Evolutionary conservation across 805 yeast genomes (phyloP).

Genomic region (Lipomyces orientalis): DNA sequence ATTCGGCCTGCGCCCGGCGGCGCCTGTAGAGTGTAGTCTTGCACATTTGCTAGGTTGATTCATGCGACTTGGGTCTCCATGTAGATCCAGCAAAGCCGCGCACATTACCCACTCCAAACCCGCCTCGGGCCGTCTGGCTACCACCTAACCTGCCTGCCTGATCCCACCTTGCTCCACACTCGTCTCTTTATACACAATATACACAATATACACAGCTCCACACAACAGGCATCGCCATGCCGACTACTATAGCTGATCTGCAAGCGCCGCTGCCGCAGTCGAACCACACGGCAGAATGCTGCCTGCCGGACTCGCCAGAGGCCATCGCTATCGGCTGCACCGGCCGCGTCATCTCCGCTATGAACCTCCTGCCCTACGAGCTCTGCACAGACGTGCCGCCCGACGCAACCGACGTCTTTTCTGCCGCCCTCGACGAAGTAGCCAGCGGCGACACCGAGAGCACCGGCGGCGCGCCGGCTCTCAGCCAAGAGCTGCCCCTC

Average conservation of each 20-base stretch:
- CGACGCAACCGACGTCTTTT: constrained; percentile 8
- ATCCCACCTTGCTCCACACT: no score
- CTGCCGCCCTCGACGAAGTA: constrained; percentile 5
- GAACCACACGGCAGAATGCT: background rate
- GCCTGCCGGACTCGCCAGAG: constrained; percentile 13
- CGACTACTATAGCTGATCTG: background rate
- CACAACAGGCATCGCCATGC: background rate
- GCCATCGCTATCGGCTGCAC: constrained; percentile 32
- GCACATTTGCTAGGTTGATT: no score
- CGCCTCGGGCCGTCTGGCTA: no score
- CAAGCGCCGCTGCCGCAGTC: background rate
- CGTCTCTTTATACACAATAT: no score
- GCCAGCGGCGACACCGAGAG: background rate
- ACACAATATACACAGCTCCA: no score
- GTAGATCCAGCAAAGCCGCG: no score
- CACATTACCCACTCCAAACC: no score
- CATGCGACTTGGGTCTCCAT: no score
- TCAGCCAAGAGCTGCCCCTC: constrained; percentile 17
- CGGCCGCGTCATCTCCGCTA: constrained; percentile 36
- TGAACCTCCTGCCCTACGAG: constrained; percentile 36
- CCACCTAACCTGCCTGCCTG: no score
- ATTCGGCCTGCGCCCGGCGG: no score
- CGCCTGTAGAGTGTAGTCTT: no score
- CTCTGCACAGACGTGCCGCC: constrained; percentile 28
- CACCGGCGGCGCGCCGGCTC: constrained; percentile 2